Evolutionary conservation across 345 rosid species (phyloP).

Genomic region (Lumnitzera littorea): DNA sequence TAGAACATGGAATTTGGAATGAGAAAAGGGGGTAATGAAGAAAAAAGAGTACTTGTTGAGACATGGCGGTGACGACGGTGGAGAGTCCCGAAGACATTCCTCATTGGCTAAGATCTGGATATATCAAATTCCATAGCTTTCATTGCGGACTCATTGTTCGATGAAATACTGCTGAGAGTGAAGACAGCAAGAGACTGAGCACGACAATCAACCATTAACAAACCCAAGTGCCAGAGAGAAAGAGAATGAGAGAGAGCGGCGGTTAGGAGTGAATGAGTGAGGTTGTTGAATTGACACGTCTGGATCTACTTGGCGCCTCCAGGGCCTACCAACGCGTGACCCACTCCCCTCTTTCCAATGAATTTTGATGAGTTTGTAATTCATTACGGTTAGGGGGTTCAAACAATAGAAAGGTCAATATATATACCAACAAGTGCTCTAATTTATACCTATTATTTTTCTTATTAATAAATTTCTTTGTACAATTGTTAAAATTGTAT

Average conservation of each 20-base stretch:
- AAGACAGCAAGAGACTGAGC: neutral
- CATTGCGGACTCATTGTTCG: conserved; percentile 28
- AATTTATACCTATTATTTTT: too few relatives aligned
- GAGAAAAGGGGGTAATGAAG: neutral
- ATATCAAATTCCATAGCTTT: conserved; percentile 10
- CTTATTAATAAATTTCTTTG: too few relatives aligned
- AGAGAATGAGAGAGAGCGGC: neutral
- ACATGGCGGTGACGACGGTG: conserved; percentile 39
- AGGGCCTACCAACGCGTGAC: neutral
- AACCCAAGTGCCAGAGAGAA: neutral
- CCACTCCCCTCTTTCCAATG: too few relatives aligned
- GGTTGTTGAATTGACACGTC: conserved; percentile 17
- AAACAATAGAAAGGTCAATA: too few relatives aligned
- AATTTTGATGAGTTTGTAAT: too few relatives aligned
- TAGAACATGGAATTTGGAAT: neutral
- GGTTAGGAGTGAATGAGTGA: too few relatives aligned
- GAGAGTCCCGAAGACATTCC: conserved; percentile 47
- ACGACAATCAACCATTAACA: too few relatives aligned
- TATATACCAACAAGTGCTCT: too few relatives aligned
- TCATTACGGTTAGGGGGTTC: too few relatives aligned
- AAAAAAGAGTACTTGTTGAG: conserved; percentile 25
- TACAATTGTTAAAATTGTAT: too few relatives aligned
- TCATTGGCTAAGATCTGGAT: conserved; percentile 34
- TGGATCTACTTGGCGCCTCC: conserved; percentile 10
- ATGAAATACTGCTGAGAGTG: conserved; percentile 25